Percentiles rank a stretch among this genome's conserved stretches.
phyloP scores from a whole-genome alignment of 2,329 filamentous ascomycete species.

The Ceratocystis harringtonii region DNA sequence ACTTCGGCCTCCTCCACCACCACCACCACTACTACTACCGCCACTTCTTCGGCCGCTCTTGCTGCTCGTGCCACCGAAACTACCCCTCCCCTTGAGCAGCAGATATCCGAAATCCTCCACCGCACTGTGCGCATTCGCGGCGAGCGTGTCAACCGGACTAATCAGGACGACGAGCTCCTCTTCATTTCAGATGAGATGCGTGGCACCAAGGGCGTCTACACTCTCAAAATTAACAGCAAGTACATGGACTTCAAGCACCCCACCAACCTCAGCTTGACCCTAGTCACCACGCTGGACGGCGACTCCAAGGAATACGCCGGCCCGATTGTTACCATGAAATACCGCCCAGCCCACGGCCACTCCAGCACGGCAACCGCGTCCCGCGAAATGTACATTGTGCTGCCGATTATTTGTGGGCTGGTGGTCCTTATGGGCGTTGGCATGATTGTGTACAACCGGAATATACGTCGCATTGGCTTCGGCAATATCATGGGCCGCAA shows the following conservation, averaged over 20 bases:
- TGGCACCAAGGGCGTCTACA: conserved; percentile 34
- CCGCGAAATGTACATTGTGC: conserved; percentile 35
- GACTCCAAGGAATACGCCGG: conserved; percentile 29
- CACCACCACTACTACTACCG: background rate
- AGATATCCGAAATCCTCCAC: background rate
- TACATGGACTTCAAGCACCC: conserved; percentile 26
- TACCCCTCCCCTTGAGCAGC: background rate
- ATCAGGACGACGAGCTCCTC: conserved; percentile 26
- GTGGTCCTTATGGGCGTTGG: conserved; percentile 36
- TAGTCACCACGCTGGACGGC: conserved; percentile 28
- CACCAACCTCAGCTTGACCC: conserved; percentile 35
- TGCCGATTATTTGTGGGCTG: conserved; percentile 36
- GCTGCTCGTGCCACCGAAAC: conserved; percentile 1
- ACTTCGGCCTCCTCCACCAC: background rate
- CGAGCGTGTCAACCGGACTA: conserved; percentile 30
- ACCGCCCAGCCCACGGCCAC: conserved; percentile 23
- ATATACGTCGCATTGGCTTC: conserved; percentile 34
- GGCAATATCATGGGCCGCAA: conserved; percentile 37
- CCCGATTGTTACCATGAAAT: conserved; percentile 26
- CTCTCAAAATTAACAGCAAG: conserved; percentile 28
- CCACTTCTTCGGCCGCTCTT: background rate
- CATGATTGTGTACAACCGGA: conserved; percentile 41
- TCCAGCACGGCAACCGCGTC: conserved; percentile 25
- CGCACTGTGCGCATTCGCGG: conserved; percentile 20
- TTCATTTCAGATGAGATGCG: conserved; percentile 25